Evolutionary conservation across 805 yeast genomes (phyloP).

Genomic region (Danielia oregonensis): DNA sequence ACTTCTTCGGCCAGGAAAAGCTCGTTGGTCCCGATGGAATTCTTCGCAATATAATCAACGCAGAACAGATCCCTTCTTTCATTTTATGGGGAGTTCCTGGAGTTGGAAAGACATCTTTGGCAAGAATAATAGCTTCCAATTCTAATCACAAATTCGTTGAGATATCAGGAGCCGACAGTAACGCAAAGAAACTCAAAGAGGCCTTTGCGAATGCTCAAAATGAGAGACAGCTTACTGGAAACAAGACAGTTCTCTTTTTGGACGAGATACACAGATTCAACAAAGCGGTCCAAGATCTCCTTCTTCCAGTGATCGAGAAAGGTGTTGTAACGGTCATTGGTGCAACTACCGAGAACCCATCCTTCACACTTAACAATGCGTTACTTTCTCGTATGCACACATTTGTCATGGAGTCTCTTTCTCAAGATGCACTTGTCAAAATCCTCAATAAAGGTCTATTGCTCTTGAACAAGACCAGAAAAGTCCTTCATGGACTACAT

Average conservation of each 20-base stretch:
- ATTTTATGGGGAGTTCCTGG: slow-evolving; percentile 45
- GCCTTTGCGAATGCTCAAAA: slow-evolving; percentile 35
- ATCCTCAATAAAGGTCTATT: slow-evolving; percentile 42
- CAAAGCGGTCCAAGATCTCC: slow-evolving; percentile 40
- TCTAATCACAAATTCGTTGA: slow-evolving; percentile 34
- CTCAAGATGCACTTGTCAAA: slow-evolving; percentile 28
- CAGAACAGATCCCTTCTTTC: slow-evolving; percentile 37
- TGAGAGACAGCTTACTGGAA: slow-evolving; percentile 31
- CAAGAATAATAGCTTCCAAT: slow-evolving; percentile 34
- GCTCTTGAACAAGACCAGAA: slow-evolving; percentile 56
- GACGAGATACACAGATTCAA: slow-evolving; percentile 45
- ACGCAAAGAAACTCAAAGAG: slow-evolving; percentile 33
- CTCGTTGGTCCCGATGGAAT: slow-evolving; percentile 36
- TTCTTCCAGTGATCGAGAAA: slow-evolving; percentile 40
- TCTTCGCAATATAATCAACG: slow-evolving; percentile 29
- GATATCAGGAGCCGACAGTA: slow-evolving; percentile 38
- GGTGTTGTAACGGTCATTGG: slow-evolving; percentile 40
- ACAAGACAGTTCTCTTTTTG: slow-evolving; percentile 31
- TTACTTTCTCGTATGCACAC: slow-evolving; percentile 43
- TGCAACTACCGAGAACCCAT: slow-evolving; percentile 64
- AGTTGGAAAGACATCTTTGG: slow-evolving; percentile 42
- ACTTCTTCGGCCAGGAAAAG: slow-evolving; percentile 40
- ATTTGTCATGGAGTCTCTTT: slow-evolving; percentile 39
- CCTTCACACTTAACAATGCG: slow-evolving; percentile 40
- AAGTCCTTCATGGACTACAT: slow-evolving; percentile 45